Evolutionary conservation across 495 filamentous ascomycete genomes (phyloP).

Genomic region (Penicillium goetzii): DNA sequence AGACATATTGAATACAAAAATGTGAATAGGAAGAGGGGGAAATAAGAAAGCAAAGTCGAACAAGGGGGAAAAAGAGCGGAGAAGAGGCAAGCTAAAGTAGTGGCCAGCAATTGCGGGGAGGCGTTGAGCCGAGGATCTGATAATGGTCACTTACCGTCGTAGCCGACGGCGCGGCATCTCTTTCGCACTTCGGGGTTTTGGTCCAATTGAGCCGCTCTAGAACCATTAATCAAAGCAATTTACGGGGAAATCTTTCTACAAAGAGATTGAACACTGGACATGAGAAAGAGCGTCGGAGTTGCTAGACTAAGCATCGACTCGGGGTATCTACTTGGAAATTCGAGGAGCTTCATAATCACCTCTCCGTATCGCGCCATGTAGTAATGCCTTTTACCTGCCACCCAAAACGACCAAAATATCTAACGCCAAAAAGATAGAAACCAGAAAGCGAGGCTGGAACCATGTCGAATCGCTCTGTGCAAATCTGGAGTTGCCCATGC

Average conservation of each 20-base stretch:
- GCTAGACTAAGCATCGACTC: constrained; percentile 57
- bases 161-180: constrained; percentile 21
- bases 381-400: constrained; percentile 50
- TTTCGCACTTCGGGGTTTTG: constrained; percentile 15
- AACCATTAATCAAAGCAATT: neutral
- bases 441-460: constrained; percentile 33
- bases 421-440: constrained; percentile 41
- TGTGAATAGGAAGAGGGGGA: neutral
- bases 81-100: constrained; percentile 24
- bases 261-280: constrained; percentile 24
- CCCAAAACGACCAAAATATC: constrained; percentile 33
- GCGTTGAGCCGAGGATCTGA: constrained; percentile 38
- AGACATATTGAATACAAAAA: constrained; percentile 38
- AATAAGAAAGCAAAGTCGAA: neutral
- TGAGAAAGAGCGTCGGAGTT: constrained; percentile 44
- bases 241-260: neutral
- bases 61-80: constrained; percentile 10
- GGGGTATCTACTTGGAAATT: constrained; percentile 56
- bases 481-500: constrained; percentile 35
- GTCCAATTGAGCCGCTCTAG: neutral
- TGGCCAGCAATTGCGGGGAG: constrained; percentile 31
- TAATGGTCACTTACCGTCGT: constrained; percentile 30
- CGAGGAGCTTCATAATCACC: constrained; percentile 55
- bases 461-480: constrained; percentile 31
- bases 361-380: constrained; percentile 54